Evolutionary conservation across 2,329 filamentous ascomycete genomes (phyloP), one percentile per base, ranked within the genome.

Genomic region (Alternaria panax): DNA sequence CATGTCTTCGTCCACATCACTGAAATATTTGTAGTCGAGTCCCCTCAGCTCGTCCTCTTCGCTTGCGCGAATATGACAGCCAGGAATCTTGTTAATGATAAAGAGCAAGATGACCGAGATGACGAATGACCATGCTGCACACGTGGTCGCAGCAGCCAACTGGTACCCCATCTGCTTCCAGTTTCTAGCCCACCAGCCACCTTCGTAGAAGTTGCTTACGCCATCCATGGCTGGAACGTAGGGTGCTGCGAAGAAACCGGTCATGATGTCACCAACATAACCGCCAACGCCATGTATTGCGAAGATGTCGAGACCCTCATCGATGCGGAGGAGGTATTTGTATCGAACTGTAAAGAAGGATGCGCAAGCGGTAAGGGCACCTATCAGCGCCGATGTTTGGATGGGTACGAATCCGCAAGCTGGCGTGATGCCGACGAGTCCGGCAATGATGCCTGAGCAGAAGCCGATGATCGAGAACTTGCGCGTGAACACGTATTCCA

Each of bases 261-360:
- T 87, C 18, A 87, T 68, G 47, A 88, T 79, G 32, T 84, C 82
- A 16, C 86, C 86, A 1, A 87, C 80, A 62, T 84, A 81, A 11
- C 86, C 86, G n/a, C 86, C 86, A 2, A 88, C 76, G 18, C 85
- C 85, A 67, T 88, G 86, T 27, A 88, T 82, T 28, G 84, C 84
- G 60, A 87, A 88, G 50, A 88, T 85, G 59, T 87, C 85, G 51
- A 88, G 80, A 2, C 85, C 84, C 45, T 87, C 86, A 58, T 88
- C 86, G 11, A 87, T 80, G 8, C 79, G 78, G 5, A 87, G 74
- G 59, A 85, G 76, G 51, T 86, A 78, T 65, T 87, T 86, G 64
- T 76, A 76, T 8, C 63, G 81, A 11, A 73, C 81, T 11, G 80
- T 73, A 57, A 81, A 82, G 57, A 82, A 82, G 62, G 82, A 85